These are phyloP conservation scores for Neofusicoccum sp. DNA, from an alignment of 2,329 filamentous ascomycete genomes.

Conservation along the genomic window DNA sequence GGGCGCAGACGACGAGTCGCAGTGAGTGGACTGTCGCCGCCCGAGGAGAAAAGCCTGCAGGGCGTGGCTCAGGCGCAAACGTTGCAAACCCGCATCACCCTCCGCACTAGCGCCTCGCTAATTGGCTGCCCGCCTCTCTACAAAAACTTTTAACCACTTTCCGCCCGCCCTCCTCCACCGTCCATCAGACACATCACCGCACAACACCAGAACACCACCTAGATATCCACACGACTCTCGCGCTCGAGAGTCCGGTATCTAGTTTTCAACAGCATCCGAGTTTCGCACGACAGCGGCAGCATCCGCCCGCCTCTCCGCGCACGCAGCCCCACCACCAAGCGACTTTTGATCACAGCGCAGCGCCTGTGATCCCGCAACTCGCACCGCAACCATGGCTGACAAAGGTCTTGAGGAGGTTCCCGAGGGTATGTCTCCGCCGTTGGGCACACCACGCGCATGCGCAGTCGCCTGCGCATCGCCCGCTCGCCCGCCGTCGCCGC, in stretches of 20 bases:
- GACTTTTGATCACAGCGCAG: slow-evolving; percentile 47
- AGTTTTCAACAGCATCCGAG: slow-evolving; percentile 38
- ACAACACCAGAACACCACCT: slow-evolving; percentile 33
- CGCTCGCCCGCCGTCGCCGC: background rate
- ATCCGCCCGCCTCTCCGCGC: slow-evolving; percentile 45
- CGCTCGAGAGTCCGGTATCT: slow-evolving; percentile 51
- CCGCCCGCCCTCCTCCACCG: slow-evolving; percentile 30
- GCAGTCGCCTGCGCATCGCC: slow-evolving; percentile 4
- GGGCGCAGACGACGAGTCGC: background rate
- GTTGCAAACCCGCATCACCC: slow-evolving; percentile 14
- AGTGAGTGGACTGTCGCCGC: slow-evolving; percentile 1
- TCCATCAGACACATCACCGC: slow-evolving; percentile 31
- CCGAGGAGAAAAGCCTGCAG: slow-evolving; percentile 2
- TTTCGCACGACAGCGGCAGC: slow-evolving; percentile 37
- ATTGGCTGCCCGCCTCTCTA: slow-evolving; percentile 20
- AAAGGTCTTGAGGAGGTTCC: slow-evolving; percentile 98
- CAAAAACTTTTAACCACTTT: slow-evolving; percentile 25
- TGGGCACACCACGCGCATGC: background rate
- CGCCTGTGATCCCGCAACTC: slow-evolving; percentile 67
- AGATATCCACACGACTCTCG: slow-evolving; percentile 50
- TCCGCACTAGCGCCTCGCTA: slow-evolving; percentile 24
- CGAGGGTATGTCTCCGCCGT: slow-evolving; percentile 70
- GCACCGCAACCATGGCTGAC: slow-evolving; percentile 92
- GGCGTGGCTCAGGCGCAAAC: slow-evolving; percentile 7
- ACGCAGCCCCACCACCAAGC: slow-evolving; percentile 40